phyloP scores from a whole-genome alignment of 805 yeast genomes.

The Teunomyces lycoperdinae region DNA sequence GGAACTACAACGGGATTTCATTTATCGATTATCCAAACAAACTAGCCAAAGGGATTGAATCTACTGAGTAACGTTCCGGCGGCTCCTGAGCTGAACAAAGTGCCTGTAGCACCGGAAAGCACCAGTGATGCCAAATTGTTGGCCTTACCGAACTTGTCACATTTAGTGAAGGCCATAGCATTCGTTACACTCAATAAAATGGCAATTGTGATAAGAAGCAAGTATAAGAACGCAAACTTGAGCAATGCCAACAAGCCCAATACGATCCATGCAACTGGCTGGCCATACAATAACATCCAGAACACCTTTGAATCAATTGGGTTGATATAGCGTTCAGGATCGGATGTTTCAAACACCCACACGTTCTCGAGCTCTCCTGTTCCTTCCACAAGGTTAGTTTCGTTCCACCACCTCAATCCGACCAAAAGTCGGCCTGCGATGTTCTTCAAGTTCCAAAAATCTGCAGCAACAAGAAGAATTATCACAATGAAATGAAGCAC shows the following conservation, averaged over 20 bases:
- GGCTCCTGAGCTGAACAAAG: slow-evolving; percentile 23
- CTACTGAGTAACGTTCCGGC: slow-evolving; percentile 22
- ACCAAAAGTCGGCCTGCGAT: slow-evolving; percentile 86
- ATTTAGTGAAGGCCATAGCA: slow-evolving; percentile 84
- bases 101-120: slow-evolving; percentile 51
- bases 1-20: neutral
- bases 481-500: slow-evolving; percentile 77
- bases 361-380: slow-evolving; percentile 58
- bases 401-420: slow-evolving; percentile 98
- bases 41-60: slow-evolving; percentile 38
- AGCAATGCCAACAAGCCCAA: slow-evolving; percentile 76
- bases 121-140: slow-evolving; percentile 60
- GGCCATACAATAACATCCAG: slow-evolving; percentile 74
- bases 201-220: slow-evolving; percentile 64
- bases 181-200: slow-evolving; percentile 73
- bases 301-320: slow-evolving; percentile 90
- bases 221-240: slow-evolving; percentile 68
- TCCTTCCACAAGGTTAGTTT: slow-evolving; percentile 43
- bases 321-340: slow-evolving; percentile 67
- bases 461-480: slow-evolving; percentile 76
- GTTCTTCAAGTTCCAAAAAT: slow-evolving; percentile 92
- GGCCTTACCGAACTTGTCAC: slow-evolving; percentile 90
- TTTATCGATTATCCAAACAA: no score
- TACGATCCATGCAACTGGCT: slow-evolving; percentile 74
- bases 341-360: slow-evolving; percentile 89